Evolutionary conservation across 805 yeast genomes (phyloP).

Genomic region (Kodamaea jinghongensis): DNA sequence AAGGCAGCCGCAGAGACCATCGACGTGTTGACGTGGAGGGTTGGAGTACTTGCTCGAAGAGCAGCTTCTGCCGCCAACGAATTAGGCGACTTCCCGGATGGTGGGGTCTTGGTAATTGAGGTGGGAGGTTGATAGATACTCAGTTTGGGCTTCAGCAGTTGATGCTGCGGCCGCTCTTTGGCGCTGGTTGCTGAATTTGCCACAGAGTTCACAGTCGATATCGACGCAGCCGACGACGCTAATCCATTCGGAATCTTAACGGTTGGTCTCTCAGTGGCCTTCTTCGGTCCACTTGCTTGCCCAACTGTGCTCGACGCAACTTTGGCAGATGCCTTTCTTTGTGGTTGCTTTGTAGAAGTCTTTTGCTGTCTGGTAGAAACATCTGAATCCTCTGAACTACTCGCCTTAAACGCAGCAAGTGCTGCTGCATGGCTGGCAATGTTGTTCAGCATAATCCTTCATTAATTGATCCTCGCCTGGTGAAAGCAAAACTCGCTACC

Average conservation of each 20-base stretch:
- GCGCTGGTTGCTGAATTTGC: neutral
- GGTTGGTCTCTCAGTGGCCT: neutral
- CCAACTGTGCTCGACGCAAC: too few species aligned
- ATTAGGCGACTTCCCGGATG: neutral
- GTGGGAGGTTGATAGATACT: too few species aligned
- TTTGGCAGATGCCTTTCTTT: neutral
- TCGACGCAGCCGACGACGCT: too few species aligned
- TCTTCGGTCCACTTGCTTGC: neutral
- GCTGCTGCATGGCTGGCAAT: slow-evolving; percentile 43
- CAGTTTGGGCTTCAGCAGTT: neutral
- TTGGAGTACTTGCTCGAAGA: slow-evolving; percentile 1
- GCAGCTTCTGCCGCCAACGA: slow-evolving; percentile 5
- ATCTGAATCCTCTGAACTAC: neutral
- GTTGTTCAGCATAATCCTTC: slow-evolving; percentile 4
- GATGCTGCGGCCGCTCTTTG: neutral
- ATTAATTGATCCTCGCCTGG: too few species aligned
- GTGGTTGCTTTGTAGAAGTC: neutral
- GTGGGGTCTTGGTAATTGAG: too few species aligned
- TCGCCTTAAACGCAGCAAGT: slow-evolving; percentile 39
- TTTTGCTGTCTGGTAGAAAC: slow-evolving; percentile 1
- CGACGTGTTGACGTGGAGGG: neutral
- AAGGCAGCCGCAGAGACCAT: slow-evolving; percentile 6
- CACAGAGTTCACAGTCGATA: too few species aligned
- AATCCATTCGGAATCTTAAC: too few species aligned
- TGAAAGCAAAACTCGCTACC: neutral